Evolutionary conservation across 2,329 filamentous ascomycete genomes (phyloP), one percentile per base, ranked within the genome.

Genomic region (Clonostachys chloroleuca): DNA sequence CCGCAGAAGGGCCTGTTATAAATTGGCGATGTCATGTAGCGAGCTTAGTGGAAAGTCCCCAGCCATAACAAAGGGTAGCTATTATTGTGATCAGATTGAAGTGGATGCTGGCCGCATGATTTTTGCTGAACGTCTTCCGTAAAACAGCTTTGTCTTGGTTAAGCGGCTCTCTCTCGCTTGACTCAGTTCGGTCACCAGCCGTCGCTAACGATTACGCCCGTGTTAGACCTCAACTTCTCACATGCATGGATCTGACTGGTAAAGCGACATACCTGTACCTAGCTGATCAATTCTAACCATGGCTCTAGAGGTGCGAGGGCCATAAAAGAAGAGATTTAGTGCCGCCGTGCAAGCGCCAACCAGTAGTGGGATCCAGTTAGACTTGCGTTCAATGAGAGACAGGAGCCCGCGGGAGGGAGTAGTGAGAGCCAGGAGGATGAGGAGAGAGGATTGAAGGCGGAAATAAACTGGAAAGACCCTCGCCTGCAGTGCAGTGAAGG

Each of bases 401-500:
- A 59, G 12, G 0, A 58, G 56, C 1, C 67, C 64, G 4, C 52
- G 49, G 0, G 64, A 58, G 0, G 68, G 67, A 4, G 67, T 53
- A 0, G 69, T 69, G 13, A 52, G 46, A 2, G 60, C 62, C 0
- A 64, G 58, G 24, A 68, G 44, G 5, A 70, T 16, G 3, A 72
- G 48, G 2, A 72, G 52, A 2, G 62, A 9, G 0, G 65, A 52
- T 48, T 72, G 69, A 5, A 51, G 52, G 14, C 56, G 57, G 48
- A 73, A 73, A 51, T 71, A 72, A 14, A 69, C 46, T 0, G 68
- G 69, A 40, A 72, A 73, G 41, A 73, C 51, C 5, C 56, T 59
- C 37, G 68, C 69, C 43, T 72, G 69, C 0, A 73, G 59, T 0
- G 59, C 63, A 0, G 59, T 59, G 44, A 71, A 73, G 1, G 68